phyloP scores from a whole-genome alignment of 1,284 basidiomycete species.

The Apiotrichum brassicae region DNA sequence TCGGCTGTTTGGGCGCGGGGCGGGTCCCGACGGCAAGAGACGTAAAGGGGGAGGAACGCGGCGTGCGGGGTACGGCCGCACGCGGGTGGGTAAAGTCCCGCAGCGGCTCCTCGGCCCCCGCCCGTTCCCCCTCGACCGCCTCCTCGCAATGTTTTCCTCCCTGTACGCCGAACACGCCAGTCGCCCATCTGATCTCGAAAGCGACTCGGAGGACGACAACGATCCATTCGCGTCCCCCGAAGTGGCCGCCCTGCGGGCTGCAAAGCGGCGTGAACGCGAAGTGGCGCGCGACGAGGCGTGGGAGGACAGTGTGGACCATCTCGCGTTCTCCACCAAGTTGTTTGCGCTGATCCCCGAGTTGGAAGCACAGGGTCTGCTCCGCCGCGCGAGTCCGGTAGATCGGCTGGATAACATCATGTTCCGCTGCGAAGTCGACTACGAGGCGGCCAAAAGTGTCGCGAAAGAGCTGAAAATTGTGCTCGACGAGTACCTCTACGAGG shows the following conservation, averaged over 20 bases:
- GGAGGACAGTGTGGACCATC: constrained; percentile 40
- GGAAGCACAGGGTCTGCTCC: constrained; percentile 60
- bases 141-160: constrained; percentile 75
- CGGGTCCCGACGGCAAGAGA: constrained; percentile 60
- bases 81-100: constrained; percentile 49
- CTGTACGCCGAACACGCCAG: constrained; percentile 71
- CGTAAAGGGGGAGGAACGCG: constrained; percentile 49
- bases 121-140: constrained; percentile 71
- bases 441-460: constrained; percentile 57
- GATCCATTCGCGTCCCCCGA: constrained; percentile 9
- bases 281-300: constrained; percentile 51
- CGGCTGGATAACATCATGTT: constrained; percentile 61
- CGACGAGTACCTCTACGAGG: constrained; percentile 68
- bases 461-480: constrained; percentile 60
- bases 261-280: constrained; percentile 64
- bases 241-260: constrained; percentile 26
- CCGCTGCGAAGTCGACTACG: constrained; percentile 67
- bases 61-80: constrained; percentile 43
- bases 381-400: constrained; percentile 56
- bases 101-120: constrained; percentile 74
- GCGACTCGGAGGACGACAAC: constrained; percentile 25
- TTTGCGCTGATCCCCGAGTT: constrained; percentile 63
- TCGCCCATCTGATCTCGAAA: constrained; percentile 42
- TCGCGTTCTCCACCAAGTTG: constrained; percentile 36
- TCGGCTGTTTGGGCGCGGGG: constrained; percentile 66